phyloP scores from a whole-genome alignment of 371 early-diverging fungal genomes.

The Quaeritorhiza haematococci region DNA sequence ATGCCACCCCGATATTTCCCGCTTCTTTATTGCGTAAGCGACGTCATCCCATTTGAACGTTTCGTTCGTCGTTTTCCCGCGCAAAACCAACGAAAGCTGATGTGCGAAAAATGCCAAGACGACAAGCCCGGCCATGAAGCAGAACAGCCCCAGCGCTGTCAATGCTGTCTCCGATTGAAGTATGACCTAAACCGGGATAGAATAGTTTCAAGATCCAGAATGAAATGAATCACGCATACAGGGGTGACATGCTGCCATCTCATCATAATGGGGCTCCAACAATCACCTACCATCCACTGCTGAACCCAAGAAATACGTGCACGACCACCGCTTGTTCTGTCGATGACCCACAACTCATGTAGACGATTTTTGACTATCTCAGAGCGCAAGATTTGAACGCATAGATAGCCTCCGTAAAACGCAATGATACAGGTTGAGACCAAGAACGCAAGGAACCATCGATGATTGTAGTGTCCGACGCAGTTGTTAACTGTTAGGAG shows the following conservation, averaged over 20 bases:
- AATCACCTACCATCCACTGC: constrained; percentile 10
- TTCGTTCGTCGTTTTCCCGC: constrained; percentile 43
- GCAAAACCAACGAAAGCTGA: constrained; percentile 28
- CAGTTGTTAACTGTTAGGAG: constrained; percentile 66
- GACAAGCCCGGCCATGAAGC: constrained; percentile 27
- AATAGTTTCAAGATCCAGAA: constrained; percentile 7
- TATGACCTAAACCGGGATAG: constrained; percentile 15
- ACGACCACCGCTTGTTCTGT: constrained; percentile 6
- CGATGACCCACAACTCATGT: constrained; percentile 9
- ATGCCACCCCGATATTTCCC: constrained; percentile 17
- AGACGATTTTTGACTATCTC: not conserved
- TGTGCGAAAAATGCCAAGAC: constrained; percentile 31
- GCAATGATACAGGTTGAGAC: constrained; percentile 18
- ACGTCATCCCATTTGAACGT: constrained; percentile 47
- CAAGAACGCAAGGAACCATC: constrained; percentile 75
- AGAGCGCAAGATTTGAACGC: constrained; percentile 15
- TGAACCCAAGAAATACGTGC: constrained; percentile 11
- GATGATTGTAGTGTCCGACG: constrained; percentile 78
- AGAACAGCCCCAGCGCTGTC: constrained; percentile 33
- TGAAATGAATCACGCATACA: constrained; percentile 8
- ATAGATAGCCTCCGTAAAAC: constrained; percentile 30
- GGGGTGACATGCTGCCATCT: constrained; percentile 2
- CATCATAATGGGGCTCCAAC: not conserved
- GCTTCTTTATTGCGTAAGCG: constrained; percentile 22
- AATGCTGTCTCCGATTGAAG: constrained; percentile 20